Percentiles rank a stretch among this genome's conserved stretches.
These are phyloP conservation scores for Geranium incanum DNA, from an alignment of 441 rosid species.

Conservation along the genomic window DNA sequence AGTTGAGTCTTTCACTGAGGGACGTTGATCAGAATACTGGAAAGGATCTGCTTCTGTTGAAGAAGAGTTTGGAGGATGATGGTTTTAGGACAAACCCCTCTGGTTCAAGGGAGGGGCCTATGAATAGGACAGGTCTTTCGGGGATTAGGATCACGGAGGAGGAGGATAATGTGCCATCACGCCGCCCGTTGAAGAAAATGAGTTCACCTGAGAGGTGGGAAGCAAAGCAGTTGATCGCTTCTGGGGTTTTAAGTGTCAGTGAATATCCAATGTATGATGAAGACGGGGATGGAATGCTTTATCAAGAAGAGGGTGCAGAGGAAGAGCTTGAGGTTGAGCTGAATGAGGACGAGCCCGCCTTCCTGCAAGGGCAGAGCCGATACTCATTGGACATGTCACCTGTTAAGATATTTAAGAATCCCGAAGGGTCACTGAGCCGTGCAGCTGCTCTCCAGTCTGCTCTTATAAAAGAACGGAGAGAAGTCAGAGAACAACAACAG, in stretches of 20 bases:
- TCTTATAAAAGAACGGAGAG: constrained; percentile 74
- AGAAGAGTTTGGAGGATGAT: constrained; percentile 48
- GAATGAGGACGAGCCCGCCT: constrained; percentile 82
- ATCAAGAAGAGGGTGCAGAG: constrained; percentile 86
- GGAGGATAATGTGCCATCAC: constrained; percentile 42
- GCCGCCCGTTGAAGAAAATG: constrained; percentile 74
- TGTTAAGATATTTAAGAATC: constrained; percentile 81
- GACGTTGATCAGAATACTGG: constrained; percentile 80
- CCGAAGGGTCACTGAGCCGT: constrained; percentile 84
- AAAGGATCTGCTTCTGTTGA: constrained; percentile 62
- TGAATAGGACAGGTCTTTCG: constrained; percentile 50
- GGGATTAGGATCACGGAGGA: constrained; percentile 64
- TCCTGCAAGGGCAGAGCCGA: constrained; percentile 77
- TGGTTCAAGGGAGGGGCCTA: constrained; percentile 44
- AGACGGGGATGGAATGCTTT: constrained; percentile 70
- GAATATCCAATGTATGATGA: constrained; percentile 74
- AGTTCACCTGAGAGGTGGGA: constrained; percentile 90
- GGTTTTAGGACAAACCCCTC: constrained; percentile 47
- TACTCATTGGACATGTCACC: constrained; percentile 83
- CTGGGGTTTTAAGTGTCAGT: constrained; percentile 53
- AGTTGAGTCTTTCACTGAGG: constrained; percentile 62
- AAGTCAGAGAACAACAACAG: constrained; percentile 77
- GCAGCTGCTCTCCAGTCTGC: constrained; percentile 92
- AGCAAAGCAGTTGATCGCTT: constrained; percentile 75
- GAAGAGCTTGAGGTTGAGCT: constrained; percentile 89